Evolutionary conservation across 768 basidiomycete genomes (phyloP).

Genomic region (Kwoniella botswanensis): DNA sequence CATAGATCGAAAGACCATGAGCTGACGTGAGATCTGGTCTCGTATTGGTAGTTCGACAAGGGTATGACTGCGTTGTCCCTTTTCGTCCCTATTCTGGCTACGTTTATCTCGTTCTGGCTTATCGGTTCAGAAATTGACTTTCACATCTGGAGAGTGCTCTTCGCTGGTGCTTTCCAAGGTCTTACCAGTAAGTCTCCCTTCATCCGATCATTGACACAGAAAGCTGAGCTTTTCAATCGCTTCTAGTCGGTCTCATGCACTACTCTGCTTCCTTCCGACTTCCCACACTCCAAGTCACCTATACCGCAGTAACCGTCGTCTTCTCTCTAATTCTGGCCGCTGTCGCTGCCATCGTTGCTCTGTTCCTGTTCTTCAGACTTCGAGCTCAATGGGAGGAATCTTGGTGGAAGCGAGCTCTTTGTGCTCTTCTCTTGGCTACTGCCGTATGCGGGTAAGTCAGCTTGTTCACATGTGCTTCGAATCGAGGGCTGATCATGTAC

Average conservation of each 20-base stretch:
- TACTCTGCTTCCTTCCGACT: slow-evolving; percentile 58
- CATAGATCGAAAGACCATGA: not conserved
- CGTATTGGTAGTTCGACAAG: slow-evolving; percentile 44
- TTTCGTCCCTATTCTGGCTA: slow-evolving; percentile 56
- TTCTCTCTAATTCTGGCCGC: slow-evolving; percentile 56
- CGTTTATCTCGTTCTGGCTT: slow-evolving; percentile 54
- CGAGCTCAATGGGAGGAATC: slow-evolving; percentile 57
- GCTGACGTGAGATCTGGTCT: slow-evolving; percentile 10
- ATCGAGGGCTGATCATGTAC: not conserved
- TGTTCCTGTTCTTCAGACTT: slow-evolving; percentile 58
- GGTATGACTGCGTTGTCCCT: slow-evolving; percentile 58
- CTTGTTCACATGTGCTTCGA: not conserved
- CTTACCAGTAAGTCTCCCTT: slow-evolving; percentile 48
- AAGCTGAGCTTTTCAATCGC: slow-evolving; percentile 13
- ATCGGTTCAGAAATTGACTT: slow-evolving; percentile 54
- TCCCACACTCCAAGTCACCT: slow-evolving; percentile 44
- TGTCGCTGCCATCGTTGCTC: slow-evolving; percentile 54
- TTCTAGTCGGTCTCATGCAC: slow-evolving; percentile 54
- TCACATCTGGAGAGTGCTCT: slow-evolving; percentile 46
- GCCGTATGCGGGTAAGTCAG: slow-evolving; percentile 55
- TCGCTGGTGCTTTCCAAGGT: slow-evolving; percentile 54
- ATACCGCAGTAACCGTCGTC: slow-evolving; percentile 54
- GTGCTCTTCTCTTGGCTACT: slow-evolving; percentile 50
- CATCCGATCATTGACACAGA: not conserved
- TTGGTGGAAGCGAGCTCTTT: slow-evolving; percentile 53